Base-by-base conservation (phyloP, 345 rosid genomes). In the Sonneratia alba region DNA sequence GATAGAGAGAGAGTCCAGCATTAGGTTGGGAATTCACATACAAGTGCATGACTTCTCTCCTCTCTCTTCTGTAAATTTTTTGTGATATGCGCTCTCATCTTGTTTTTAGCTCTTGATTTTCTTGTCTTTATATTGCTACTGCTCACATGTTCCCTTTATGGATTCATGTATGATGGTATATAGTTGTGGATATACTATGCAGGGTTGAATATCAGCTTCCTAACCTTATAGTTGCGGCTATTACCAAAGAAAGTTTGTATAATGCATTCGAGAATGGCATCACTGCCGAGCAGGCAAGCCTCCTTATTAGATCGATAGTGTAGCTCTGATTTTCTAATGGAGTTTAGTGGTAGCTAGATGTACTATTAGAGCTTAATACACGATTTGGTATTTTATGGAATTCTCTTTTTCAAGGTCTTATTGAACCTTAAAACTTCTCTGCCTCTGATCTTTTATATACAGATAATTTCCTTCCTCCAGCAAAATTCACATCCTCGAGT, bases 171-270 rank as follows among this genome's bases (percentile, higher is more conserved):
- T 32, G 27, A 32, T 27, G 38, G 38, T 62, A 27, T 62, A 45
- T 59, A 12, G 68, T 56, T 38, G 59, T 67, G 65, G 43, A 57
- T 24, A 63, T 67, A 42, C 6, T 36, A 38, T 86, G 71, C 90
- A 94, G 98, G 89, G 78, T 94, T 73, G 97, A 94, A 70, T 94
- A 91, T 83, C 96, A 90, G 80, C 96, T 91, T 69, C 98, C 98
- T 55, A 94, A 94, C 79, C 98, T 94, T 63, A 86, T 91, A 56
- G 97, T 93, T 53, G 85, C 84, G 57, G 96, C 96, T 77, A 89
- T 94, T 71, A 89, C 98, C 69, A 91, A 90, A 81, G 97, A 94
- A 77, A 92, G 93, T 74, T 83, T 92, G 88, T 88, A 87, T 76
- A 81, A 49, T 76, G 99, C 97, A 70, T 95, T 90, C 81, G 93